Evolutionary conservation across 2,329 filamentous ascomycete species (phyloP).

Genomic region (Microsporum canis): DNA sequence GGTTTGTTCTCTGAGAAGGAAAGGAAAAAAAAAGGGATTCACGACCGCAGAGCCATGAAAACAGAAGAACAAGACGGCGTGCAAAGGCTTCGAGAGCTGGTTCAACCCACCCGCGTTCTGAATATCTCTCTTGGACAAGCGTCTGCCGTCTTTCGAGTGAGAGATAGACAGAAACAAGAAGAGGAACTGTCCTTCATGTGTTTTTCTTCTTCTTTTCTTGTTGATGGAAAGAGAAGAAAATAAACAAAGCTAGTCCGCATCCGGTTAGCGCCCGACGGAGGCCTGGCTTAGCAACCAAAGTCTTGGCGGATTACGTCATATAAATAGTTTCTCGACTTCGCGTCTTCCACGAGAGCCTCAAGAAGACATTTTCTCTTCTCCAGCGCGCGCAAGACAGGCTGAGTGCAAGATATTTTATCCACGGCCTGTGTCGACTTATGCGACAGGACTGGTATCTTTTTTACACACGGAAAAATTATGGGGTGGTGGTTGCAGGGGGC

Average conservation of each 20-base stretch:
- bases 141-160: not conserved
- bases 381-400: not conserved
- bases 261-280: slow-evolving; percentile 10
- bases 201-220: slow-evolving; percentile 6
- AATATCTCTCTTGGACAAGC: not conserved
- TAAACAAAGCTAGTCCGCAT: slow-evolving; percentile 17
- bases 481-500: not conserved
- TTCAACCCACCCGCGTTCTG: not conserved
- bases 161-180: too few relatives aligned
- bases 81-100: not conserved
- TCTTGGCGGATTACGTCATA: slow-evolving; percentile 12
- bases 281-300: slow-evolving; percentile 12
- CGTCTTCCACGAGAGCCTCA: slow-evolving; percentile 7
- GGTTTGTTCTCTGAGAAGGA: too few relatives aligned
- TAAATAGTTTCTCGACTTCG: not conserved
- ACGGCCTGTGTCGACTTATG: not conserved
- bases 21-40: not conserved
- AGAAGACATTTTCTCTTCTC: not conserved
- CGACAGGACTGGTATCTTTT: not conserved
- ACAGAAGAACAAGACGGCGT: not conserved
- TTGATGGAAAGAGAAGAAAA: slow-evolving; percentile 2
- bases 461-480: not conserved
- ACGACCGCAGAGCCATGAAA: not conserved
- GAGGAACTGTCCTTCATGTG: not conserved
- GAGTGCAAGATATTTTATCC: not conserved